A percentile compares a stretch with the other conserved stretches of the same genome.
Evolutionary conservation across 257 asterid species (phyloP).

Genomic region (Scutellaria baicalensis): DNA sequence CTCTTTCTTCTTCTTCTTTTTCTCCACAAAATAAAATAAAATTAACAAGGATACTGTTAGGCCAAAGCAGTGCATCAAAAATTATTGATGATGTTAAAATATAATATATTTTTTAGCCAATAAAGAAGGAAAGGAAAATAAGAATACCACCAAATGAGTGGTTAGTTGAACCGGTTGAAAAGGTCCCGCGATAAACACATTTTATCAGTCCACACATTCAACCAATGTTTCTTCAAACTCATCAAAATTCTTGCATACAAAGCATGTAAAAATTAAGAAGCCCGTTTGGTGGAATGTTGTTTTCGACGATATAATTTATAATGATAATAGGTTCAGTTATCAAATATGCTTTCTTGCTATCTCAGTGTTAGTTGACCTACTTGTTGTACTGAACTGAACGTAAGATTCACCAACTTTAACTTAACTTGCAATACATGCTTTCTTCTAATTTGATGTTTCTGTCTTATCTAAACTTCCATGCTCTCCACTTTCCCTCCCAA

Average conservation of each 20-base stretch:
- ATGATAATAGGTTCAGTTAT: not conserved
- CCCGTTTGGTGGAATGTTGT: constrained; percentile 44
- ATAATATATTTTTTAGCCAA: not conserved
- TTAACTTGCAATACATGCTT: constrained; percentile 47
- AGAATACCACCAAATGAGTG: not conserved
- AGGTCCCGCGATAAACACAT: constrained; percentile 18
- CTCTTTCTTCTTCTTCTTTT: too few species aligned
- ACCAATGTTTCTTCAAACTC: not conserved
- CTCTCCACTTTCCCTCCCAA: constrained; percentile 29
- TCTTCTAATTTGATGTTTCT: constrained; percentile 31
- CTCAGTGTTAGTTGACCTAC: not conserved
- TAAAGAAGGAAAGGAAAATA: not conserved
- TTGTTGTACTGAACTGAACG: constrained; percentile 15
- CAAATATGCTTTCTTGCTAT: not conserved
- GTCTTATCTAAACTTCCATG: constrained; percentile 24
- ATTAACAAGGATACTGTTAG: too few species aligned
- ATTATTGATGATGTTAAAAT: not conserved
- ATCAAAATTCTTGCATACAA: constrained; percentile 17
- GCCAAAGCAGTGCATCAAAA: not conserved
- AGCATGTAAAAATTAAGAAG: constrained; percentile 9
- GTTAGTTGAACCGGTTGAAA: constrained; percentile 22
- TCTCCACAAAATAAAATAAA: too few species aligned
- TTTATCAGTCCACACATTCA: not conserved
- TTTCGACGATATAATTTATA: constrained; percentile 32
- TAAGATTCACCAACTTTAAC: constrained; percentile 38